These are phyloP conservation scores for Neopestalotiopsis sp. DNA, from an alignment of 2,329 filamentous ascomycete genomes.

Conservation along the genomic window DNA sequence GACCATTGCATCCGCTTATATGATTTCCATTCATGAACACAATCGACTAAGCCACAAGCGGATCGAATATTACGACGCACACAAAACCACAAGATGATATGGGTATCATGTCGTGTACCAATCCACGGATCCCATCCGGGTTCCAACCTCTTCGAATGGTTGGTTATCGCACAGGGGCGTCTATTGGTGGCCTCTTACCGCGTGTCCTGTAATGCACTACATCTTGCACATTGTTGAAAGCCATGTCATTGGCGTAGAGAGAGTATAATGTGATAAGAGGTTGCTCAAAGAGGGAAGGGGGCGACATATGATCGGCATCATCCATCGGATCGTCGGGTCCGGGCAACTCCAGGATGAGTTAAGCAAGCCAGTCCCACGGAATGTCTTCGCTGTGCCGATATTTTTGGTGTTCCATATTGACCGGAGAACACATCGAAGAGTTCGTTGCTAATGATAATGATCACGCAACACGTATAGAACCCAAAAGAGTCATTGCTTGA, in stretches of 20 bases:
- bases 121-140: neutral
- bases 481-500: no score
- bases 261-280: neutral
- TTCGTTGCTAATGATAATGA: no score
- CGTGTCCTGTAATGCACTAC: no score
- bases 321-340: constrained; percentile 13
- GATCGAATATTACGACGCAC: no score
- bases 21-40: neutral
- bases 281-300: neutral
- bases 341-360: neutral
- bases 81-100: no score
- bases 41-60: neutral
- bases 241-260: no score
- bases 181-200: no score
- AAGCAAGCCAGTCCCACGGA: neutral
- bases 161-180: neutral
- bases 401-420: no score
- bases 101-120: neutral
- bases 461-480: no score
- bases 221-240: no score
- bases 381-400: neutral
- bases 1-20: neutral
- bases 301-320: constrained; percentile 7
- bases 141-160: neutral
- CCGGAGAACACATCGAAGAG: no score